Evolutionary conservation across 2,329 filamentous ascomycete species (phyloP), one percentile per base, ranked within the genome.

Genomic region (Aspergillus sp.): DNA sequence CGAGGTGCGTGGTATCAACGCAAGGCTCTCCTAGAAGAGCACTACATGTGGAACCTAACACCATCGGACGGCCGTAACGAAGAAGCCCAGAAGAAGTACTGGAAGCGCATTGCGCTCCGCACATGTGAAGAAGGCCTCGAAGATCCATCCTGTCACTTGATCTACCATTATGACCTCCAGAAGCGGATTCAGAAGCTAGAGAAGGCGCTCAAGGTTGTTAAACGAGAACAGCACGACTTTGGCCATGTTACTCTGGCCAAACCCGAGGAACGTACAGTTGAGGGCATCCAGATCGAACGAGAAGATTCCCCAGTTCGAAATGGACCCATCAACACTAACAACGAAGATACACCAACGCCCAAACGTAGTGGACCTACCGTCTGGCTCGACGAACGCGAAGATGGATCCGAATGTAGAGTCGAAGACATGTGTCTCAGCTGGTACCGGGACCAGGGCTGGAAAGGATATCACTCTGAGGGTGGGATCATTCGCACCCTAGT

Each of bases 1-100:
- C 85, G 95, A 42, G 95, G 95, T 0, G 85, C 87, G 0, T 99
- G 95, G 95, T 98, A 98, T 71, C 93, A 97, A 69, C 89, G 95
- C 18, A 96, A 96, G 74, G 95, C 93, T 1, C 78, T 99, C 1
- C 75, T 99, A 2, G 95, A 99, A 76, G 95, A 99, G 71, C 92
- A 96, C 70, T 98, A 99, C 73, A 93, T 98, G 90, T 83, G 86
- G 68, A 79, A 82, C 4, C 70, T 89, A 5, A 81, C 79, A 30
- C 77, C 82, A 0, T 73, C 72, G 2, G 75, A 77, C 3, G 78
- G 75, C 26, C 77, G 79, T 41, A 77, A 70, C 39, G 75, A 80
- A 15, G 86, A 89, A 43, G 75, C 78, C 8, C 89, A 89, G 68
- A 95, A 90, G 76, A 93, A 88, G 66, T 82, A 90, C 63, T 99